Base-by-base conservation (phyloP, 176 grass and related monocot genomes). In the Calamus simplicifolius region DNA sequence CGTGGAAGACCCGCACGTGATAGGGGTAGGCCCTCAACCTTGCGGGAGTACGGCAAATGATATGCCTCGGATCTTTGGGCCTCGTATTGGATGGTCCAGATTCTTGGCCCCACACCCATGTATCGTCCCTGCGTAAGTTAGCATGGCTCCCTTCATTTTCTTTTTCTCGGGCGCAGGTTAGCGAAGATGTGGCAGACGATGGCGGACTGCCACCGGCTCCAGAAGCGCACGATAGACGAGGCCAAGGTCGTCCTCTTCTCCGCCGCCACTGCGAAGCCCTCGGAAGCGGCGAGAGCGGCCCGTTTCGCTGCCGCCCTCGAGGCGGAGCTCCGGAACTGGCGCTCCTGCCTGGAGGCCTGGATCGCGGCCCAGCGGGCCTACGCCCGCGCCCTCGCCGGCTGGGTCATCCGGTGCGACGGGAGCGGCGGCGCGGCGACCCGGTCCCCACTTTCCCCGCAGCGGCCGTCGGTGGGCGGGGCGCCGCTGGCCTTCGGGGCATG, bases 101-200 rank as follows among this genome's bases (percentile, higher is more conserved):
- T 12, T 43, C 8, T 2, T 43, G 35, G 6, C 31, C 7, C 7
- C 35, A 43, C 35, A 7, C 31, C 31, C 8, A 10, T 2, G 10
- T 43, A 43, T 12, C 7, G 10, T 0, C 6, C 35, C 3, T 12
- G 35, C 2, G 35, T 10, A 43, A 43, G 35, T 13, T 43, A 43
- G 35, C 35, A 13, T 43, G 35, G 12, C 8, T 43, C 31, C 31
- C 10, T 38, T 38, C 6, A 35, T 35, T 7, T 1, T 27, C 57
- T 29, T 66, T n/a, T 3, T 56, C 15, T 17, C 1, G 16, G 19
- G 17, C 61, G 74, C 69, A 98, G 93, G 52, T 25, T 89, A 25
- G 89, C 81, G 4, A 80, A 81, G 69, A 92, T 98, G 93, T 92
- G 93, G 93, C 76, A 52, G 10, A 78, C 84, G 72, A 89, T 92